These are phyloP conservation scores for Quercus tomentella DNA, from an alignment of 331 rosid genomes.

Conservation along the genomic window DNA sequence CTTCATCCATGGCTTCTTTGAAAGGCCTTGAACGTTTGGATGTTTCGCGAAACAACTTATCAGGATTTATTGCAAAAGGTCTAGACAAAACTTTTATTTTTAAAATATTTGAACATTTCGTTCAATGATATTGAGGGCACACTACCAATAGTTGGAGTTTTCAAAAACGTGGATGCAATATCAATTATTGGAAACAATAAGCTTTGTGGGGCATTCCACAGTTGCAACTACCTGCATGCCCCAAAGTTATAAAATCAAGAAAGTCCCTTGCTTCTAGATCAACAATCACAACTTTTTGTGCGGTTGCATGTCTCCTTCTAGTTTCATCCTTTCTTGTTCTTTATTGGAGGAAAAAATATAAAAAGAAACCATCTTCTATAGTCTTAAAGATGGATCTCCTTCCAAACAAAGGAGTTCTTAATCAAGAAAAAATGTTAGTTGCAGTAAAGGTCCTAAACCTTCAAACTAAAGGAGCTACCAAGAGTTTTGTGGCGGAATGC, in stretches of 20 bases:
- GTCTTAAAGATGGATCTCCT: not conserved
- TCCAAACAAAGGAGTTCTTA: conserved; percentile 10
- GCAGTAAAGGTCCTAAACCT: no score
- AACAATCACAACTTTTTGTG: not conserved
- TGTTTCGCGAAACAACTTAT: not conserved
- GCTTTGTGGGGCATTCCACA: no score
- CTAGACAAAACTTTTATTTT: not conserved
- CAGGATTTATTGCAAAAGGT: not conserved
- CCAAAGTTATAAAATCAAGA: no score
- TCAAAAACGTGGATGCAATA: no score
- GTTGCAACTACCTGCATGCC: no score
- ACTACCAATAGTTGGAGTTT: no score
- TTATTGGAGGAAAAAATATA: not conserved
- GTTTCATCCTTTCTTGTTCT: not conserved
- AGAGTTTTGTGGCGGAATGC: no score
- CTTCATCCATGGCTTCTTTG: not conserved
- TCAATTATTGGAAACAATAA: no score
- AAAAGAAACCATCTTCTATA: not conserved
- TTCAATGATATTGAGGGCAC: not conserved
- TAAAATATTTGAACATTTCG: not conserved
- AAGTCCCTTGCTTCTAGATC: not conserved
- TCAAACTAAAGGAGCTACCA: no score
- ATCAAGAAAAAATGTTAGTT: no score
- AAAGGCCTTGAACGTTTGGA: not conserved
- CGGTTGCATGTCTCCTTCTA: no score